Conservation (phyloP, 192 early-diverging fungal species). For the Coemansia sp. region DNA sequence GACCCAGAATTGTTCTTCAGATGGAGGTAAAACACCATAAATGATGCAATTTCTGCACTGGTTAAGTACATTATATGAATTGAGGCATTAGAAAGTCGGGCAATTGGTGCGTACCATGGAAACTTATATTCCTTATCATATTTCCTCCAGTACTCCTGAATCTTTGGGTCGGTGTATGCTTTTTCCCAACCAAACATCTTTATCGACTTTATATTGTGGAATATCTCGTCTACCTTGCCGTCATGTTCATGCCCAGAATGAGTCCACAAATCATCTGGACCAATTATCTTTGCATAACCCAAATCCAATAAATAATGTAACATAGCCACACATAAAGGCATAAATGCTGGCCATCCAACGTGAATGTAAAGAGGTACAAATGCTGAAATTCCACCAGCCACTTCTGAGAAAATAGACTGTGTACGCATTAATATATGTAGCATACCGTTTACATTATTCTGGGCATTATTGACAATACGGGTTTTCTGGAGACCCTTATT, state of each 20-base stretch:
- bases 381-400: background rate
- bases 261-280: background rate
- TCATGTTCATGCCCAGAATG: background rate
- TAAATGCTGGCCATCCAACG: slow-evolving; percentile 18
- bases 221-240: background rate
- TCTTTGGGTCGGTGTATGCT: too few relatives aligned
- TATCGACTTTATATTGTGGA: slow-evolving; percentile 1
- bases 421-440: background rate
- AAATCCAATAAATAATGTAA: background rate
- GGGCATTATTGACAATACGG: background rate
- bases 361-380: too few relatives aligned
- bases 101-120: background rate
- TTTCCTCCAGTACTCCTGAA: too few relatives aligned
- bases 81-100: too few relatives aligned
- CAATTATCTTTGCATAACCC: background rate
- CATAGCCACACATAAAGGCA: slow-evolving; percentile 10
- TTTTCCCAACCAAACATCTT: too few relatives aligned
- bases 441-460: background rate
- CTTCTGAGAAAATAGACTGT: background rate
- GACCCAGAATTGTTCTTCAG: background rate
- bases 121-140: too few relatives aligned
- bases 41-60: too few relatives aligned
- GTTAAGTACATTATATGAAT: too few relatives aligned
- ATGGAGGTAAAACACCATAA: background rate
- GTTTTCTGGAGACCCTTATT: slow-evolving; percentile 2